Base-by-base conservation (phyloP, 2,329 filamentous ascomycete genomes). In the Alternaria infectoria region DNA sequence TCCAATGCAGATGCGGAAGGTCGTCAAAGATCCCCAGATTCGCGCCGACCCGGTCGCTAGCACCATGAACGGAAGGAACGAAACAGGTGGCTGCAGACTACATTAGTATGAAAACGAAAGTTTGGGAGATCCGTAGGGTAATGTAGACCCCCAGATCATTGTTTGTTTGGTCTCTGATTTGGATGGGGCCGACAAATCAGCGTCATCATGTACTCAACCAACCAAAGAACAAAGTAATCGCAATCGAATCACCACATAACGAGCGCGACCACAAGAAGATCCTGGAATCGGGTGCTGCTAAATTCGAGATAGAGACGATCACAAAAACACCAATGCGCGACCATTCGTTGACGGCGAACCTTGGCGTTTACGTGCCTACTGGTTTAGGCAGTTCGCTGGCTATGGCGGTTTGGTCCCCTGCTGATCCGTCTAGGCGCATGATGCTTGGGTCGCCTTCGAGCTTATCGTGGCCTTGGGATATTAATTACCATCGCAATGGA, bases 401-500 rank as follows among this genome's bases (percentile, higher is more conserved):
- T 45, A 32, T 28, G 44, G 30, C 28, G 49, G 26, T 36, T 57
- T 54, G 55, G 50, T 55, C 49, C 66, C 57, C 54, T 64, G 66
- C 58, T 57, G 62, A 67, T 70, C 64, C 66, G 46, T 44, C 56
- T 59, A 60, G 64, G 44, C 51, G 60, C 62, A 67, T 55, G 43
- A 59, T 54, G 54, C 52, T 59, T 64, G 40, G 44, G 40, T 32
- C 40, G 50, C 49, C 23, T 36, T 45, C 32, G 58, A 61, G 57
- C 66, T 70, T 67, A 70, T 67, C 67, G 61, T 69, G 59, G 49
- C 55, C 47, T 49, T 19, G 50, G 61, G 66, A 76, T 71, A 77
- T 77, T 77, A 75, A 73, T 44, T 57, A 56, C 69, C 68, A 55
- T 51, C 57, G 23, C 32, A 30, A 25, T 67, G 68, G 52, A 61